Percentiles rank a stretch among this genome's conserved stretches.
Evolutionary conservation across 768 basidiomycete genomes (phyloP).

Genomic region (Calvatia gigantea): DNA sequence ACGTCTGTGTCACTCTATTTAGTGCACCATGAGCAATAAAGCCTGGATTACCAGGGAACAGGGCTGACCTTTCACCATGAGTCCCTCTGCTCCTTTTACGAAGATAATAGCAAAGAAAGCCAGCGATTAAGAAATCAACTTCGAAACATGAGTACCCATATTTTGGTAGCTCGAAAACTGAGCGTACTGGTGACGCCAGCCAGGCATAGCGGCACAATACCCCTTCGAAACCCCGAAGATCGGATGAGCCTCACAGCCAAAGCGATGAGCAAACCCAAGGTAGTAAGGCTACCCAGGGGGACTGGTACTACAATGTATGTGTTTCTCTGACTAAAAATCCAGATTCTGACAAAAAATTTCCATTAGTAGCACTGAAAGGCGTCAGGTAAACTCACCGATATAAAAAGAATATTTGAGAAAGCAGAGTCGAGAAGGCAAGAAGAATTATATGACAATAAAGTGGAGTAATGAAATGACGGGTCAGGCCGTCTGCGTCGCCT

Average conservation of each 20-base stretch:
- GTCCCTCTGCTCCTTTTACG: conserved; percentile 2
- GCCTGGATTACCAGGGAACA: background rate
- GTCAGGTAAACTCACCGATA: conserved; percentile 7
- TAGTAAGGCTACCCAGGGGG: conserved; percentile 2
- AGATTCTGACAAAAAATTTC: conserved; percentile 10
- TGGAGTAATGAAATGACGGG: background rate
- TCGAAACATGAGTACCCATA: background rate
- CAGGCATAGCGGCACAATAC: background rate
- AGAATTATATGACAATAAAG: conserved; percentile 16
- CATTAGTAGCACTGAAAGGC: background rate
- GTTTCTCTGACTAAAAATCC: conserved; percentile 14
- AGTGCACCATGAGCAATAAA: background rate
- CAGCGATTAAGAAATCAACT: conserved; percentile 15
- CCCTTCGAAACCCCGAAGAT: background rate
- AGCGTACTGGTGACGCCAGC: background rate
- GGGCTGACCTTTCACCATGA: background rate
- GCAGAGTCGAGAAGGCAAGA: conserved; percentile 12
- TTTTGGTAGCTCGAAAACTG: background rate
- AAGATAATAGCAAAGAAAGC: conserved; percentile 15
- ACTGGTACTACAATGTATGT: conserved; percentile 1
- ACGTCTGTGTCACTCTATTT: conserved; percentile 3
- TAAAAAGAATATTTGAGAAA: conserved; percentile 18
- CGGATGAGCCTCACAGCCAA: background rate
- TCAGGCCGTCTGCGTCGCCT: conserved; percentile 12
- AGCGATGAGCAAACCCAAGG: conserved; percentile 7